phyloP scores from a whole-genome alignment of 208 protist species.

The Polymyxa betae region DNA sequence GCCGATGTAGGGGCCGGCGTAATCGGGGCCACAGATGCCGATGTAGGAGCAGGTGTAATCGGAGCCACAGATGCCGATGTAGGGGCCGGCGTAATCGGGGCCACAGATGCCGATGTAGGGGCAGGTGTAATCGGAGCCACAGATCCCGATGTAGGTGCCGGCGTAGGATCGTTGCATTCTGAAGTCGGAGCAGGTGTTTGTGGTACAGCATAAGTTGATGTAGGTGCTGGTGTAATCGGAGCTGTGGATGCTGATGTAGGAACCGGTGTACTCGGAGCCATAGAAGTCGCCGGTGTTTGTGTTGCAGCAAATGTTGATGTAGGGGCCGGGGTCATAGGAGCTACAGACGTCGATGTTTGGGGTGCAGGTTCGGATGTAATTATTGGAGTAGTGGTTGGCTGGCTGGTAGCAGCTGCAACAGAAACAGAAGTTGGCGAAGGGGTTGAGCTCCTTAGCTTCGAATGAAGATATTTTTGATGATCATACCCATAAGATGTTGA shows the following conservation, averaged over 20 bases:
- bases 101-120: background rate
- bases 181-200: background rate
- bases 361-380: background rate
- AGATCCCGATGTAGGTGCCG: background rate
- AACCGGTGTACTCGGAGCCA: no score
- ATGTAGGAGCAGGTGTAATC: background rate
- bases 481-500: background rate
- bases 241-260: background rate
- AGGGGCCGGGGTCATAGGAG: slow-evolving; percentile 3
- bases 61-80: background rate
- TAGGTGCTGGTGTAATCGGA: background rate
- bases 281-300: background rate
- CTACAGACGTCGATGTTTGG: background rate
- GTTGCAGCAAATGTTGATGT: background rate
- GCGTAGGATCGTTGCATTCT: background rate
- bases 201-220: background rate
- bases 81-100: background rate
- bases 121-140: background rate
- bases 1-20: background rate
- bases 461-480: background rate
- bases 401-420: background rate
- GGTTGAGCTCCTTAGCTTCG: background rate
- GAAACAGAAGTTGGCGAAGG: background rate
- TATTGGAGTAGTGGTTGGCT: background rate
- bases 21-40: background rate